phyloP scores from a whole-genome alignment of 345 rosid genomes.

The Theobroma cacao region DNA sequence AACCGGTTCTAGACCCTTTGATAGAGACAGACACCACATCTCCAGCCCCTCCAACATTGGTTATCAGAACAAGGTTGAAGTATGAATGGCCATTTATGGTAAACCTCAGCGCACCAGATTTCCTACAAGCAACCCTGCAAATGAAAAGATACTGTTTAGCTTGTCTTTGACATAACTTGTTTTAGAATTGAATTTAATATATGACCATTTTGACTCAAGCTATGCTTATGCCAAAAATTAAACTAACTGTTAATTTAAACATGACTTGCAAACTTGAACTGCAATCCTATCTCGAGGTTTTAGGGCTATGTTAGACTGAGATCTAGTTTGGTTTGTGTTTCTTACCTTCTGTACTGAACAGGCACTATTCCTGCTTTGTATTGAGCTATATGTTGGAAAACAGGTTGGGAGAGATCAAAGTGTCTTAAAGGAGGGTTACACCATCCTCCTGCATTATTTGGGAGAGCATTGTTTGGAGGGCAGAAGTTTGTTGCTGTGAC shows the following conservation, averaged over 20 bases:
- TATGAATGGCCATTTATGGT: slow-evolving; percentile 41
- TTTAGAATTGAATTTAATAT: neutral
- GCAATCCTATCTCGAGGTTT: neutral
- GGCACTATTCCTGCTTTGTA: slow-evolving; percentile 37
- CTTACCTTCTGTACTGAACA: slow-evolving; percentile 24
- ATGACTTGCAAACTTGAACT: neutral
- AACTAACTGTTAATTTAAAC: no score
- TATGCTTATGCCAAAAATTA: no score
- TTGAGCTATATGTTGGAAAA: slow-evolving; percentile 34
- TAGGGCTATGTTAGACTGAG: neutral
- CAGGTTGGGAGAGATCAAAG: slow-evolving; percentile 38
- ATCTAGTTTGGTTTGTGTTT: neutral
- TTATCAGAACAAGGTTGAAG: slow-evolving; percentile 41
- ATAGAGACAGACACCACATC: slow-evolving; percentile 31
- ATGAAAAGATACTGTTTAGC: neutral
- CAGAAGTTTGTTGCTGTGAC: slow-evolving; percentile 42
- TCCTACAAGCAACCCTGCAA: slow-evolving; percentile 33
- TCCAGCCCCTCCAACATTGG: slow-evolving; percentile 44
- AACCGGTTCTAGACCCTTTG: slow-evolving; percentile 34
- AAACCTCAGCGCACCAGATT: slow-evolving; percentile 37
- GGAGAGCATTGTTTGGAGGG: slow-evolving; percentile 38
- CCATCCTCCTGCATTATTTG: slow-evolving; percentile 35
- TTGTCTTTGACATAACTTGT: no score
- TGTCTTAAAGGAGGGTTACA: slow-evolving; percentile 35
- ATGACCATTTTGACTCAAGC: neutral